Base-by-base conservation (phyloP, 1,284 basidiomycete genomes). In the Blastosporella zonata region DNA sequence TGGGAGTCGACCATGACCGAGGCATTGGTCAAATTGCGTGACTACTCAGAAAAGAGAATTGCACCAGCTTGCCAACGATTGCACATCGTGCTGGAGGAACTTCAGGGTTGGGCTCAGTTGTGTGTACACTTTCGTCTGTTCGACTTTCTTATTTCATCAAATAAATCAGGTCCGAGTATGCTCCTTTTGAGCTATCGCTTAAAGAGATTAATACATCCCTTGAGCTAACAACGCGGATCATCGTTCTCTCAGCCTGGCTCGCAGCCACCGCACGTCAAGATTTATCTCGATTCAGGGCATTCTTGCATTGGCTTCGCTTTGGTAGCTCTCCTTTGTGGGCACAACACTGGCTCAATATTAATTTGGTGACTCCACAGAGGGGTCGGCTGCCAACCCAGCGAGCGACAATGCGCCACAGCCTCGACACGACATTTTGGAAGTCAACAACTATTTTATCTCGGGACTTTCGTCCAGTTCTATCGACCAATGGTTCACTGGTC, bases 401-500 rank as follows among this genome's bases (percentile, higher is more conserved):
- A 67, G 66, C 56, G 79, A 83, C 42, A 67, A 67, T 46, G 70
- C 69, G 39, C 62, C 67, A 55, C 71, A 73, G 39, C 74, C 81
- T 49, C 78, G 79, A 46, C 82, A 88, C 62, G 89, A 91, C 64
- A 76, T 85, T 53, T 71, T 91, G 47, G 85, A 90, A 71, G 89
- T 87, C 43, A 87, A 87, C 63, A 80, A 82, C 55, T 91, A 91
- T 63, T 71, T 91, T 58, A 81, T 79, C 58, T 78, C 79, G 38
- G 86, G 88, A 42, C 75, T 91, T 41, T 71, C 77, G 48, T 70
- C 72, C 39, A 89, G 85, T 64, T 68, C 75, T 43, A 79, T 91
- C 66, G 87, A 90, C 69, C 75, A 74, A 55, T 91, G 87, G 85
- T 91, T 91, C 65, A 74, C 72, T 59, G 86, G 85, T 21, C 77